Percentiles rank a stretch among this genome's conserved stretches.
Evolutionary conservation across 2,329 filamentous ascomycete genomes (phyloP).

Genomic region (Fusarium sp.): DNA sequence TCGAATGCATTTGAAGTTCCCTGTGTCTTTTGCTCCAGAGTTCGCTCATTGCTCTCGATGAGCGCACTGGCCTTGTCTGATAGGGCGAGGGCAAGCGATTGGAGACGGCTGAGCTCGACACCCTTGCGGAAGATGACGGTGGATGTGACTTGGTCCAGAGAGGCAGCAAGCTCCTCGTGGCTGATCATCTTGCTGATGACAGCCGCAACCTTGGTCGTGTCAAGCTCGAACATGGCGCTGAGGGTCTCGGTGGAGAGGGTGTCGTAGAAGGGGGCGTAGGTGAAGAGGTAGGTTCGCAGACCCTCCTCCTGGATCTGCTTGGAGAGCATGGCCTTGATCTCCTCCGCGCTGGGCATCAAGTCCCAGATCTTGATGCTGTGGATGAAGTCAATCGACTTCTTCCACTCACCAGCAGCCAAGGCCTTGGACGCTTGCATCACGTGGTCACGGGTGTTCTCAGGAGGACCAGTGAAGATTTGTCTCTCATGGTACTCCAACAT

Average conservation of each 20-base stretch:
- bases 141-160: conserved; percentile 96
- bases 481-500: conserved; percentile 99
- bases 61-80: conserved; percentile 96
- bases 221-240: conserved; percentile 94
- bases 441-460: conserved; percentile 98
- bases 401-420: conserved; percentile 96
- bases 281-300: conserved; percentile 97
- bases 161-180: conserved; percentile 96
- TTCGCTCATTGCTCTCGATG: conserved; percentile 97
- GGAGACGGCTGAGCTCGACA: conserved; percentile 94
- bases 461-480: conserved; percentile 98
- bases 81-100: conserved; percentile 92
- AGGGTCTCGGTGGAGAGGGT: conserved; percentile 89
- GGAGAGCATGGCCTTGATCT: conserved; percentile 97
- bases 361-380: conserved; percentile 99
- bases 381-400: conserved; percentile 93
- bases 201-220: conserved; percentile 89
- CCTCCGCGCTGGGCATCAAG: conserved; percentile 89
- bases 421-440: conserved; percentile 99
- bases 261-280: conserved; percentile 99
- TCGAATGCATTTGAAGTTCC: conserved; percentile 96
- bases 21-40: conserved; percentile 95
- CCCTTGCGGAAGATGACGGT: conserved; percentile 99
- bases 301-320: conserved; percentile 99
- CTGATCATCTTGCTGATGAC: conserved; percentile 99